Conservation (phyloP, 345 rosid species). For the Eucalyptus virginea region DNA sequence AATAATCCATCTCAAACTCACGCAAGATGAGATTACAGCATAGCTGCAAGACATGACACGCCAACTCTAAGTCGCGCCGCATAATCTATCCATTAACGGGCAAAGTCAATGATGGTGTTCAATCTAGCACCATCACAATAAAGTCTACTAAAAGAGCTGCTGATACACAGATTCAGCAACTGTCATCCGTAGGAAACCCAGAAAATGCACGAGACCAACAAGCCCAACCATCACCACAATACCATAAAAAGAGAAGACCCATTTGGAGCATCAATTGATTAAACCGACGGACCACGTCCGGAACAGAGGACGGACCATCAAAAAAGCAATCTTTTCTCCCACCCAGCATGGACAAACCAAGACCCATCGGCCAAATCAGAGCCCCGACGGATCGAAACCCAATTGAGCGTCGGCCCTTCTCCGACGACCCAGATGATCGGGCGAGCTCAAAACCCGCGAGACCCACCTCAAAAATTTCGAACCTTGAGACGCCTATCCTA, state of each 20-base stretch:
- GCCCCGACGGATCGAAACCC: not conserved
- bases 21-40: not conserved
- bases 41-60: not conserved
- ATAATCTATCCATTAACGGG: not conserved
- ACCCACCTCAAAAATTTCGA: not conserved
- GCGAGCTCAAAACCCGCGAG: not conserved
- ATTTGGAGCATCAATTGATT: not conserved
- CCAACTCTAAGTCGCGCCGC: not conserved
- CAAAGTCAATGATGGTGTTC: not conserved
- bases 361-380: not conserved
- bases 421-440: not conserved
- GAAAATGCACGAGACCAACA: not conserved
- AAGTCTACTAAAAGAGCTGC: not conserved
- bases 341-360: not conserved
- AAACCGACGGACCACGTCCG: not conserved
- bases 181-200: not conserved
- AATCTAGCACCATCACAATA: not conserved
- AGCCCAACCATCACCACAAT: not conserved
- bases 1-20: not conserved
- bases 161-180: not conserved
- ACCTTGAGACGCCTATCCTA: not conserved
- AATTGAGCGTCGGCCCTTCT: not conserved
- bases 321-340: not conserved
- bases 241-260: not conserved
- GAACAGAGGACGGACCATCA: not conserved